These are phyloP conservation scores for Inga laurina DNA, from an alignment of 306 rosid genomes.

Conservation along the genomic window DNA sequence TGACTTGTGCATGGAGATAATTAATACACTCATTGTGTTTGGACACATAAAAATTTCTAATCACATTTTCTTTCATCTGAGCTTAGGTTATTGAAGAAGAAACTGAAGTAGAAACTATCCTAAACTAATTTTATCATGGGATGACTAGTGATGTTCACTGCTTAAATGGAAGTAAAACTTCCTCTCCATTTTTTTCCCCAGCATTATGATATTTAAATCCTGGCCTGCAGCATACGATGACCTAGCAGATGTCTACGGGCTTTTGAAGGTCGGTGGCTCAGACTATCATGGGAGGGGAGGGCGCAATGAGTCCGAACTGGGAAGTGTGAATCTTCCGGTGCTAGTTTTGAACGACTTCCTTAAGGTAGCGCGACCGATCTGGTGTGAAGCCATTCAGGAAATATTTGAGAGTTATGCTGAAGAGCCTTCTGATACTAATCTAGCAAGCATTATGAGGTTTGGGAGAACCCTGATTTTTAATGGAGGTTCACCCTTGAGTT, in stretches of 20 bases:
- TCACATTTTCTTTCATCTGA: background rate
- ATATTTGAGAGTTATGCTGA: constrained; percentile 62
- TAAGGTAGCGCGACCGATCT: constrained; percentile 77
- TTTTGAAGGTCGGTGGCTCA: constrained; percentile 90
- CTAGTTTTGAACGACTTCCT: constrained; percentile 74
- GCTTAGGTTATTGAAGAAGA: background rate
- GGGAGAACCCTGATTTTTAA: constrained; percentile 57
- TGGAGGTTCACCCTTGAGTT: constrained; percentile 53
- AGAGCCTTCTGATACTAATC: constrained; percentile 81
- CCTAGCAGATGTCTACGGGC: constrained; percentile 74
- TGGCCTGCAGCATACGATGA: constrained; percentile 70
- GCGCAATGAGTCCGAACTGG: constrained; percentile 73
- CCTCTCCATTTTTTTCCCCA: background rate
- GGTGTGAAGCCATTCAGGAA: constrained; percentile 77
- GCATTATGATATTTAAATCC: constrained; percentile 12
- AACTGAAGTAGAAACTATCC: background rate
- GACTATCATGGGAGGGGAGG: constrained; percentile 96
- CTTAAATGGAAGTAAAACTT: background rate
- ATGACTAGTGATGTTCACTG: background rate
- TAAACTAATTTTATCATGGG: background rate
- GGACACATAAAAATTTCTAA: background rate
- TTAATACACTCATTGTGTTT: background rate
- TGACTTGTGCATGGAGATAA: background rate
- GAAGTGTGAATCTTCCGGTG: constrained; percentile 93
- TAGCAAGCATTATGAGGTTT: constrained; percentile 62